Evolutionary conservation across 768 basidiomycete genomes (phyloP).

Genomic region (Trichaptum fuscoviolaceum): DNA sequence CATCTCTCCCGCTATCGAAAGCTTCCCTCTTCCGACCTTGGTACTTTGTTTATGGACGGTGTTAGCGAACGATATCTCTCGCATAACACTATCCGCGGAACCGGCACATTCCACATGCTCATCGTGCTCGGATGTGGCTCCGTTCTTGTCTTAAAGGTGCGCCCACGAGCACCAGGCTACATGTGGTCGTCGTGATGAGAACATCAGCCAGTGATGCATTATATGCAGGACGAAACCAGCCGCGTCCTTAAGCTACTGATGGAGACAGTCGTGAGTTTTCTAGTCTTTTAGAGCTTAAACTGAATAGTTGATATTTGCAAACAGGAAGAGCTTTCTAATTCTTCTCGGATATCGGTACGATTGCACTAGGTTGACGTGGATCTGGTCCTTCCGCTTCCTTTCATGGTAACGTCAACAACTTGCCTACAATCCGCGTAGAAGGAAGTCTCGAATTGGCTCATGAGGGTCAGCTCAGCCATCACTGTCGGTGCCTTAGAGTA

Average conservation of each 20-base stretch:
- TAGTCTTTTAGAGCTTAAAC: background rate
- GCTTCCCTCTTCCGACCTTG: background rate
- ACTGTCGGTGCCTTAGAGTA: background rate
- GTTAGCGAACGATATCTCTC: background rate
- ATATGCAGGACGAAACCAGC: background rate
- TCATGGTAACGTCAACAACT: background rate
- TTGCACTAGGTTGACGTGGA: background rate
- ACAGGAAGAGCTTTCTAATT: background rate
- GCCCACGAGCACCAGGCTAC: background rate
- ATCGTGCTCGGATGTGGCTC: background rate
- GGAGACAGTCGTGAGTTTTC: background rate
- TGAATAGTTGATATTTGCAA: background rate
- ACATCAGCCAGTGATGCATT: background rate
- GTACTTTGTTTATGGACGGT: background rate
- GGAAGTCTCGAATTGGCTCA: background rate
- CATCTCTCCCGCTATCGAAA: background rate
- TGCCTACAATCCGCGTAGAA: background rate
- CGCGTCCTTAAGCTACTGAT: background rate
- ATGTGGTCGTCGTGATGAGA: background rate
- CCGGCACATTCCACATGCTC: background rate
- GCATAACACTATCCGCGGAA: background rate
- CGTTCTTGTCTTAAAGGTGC: background rate
- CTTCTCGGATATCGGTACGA: background rate
- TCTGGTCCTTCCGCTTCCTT: background rate
- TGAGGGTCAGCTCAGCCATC: too few relatives aligned